Base-by-base conservation (phyloP, 257 asterid species). In the Capsicum baccatum region DNA sequence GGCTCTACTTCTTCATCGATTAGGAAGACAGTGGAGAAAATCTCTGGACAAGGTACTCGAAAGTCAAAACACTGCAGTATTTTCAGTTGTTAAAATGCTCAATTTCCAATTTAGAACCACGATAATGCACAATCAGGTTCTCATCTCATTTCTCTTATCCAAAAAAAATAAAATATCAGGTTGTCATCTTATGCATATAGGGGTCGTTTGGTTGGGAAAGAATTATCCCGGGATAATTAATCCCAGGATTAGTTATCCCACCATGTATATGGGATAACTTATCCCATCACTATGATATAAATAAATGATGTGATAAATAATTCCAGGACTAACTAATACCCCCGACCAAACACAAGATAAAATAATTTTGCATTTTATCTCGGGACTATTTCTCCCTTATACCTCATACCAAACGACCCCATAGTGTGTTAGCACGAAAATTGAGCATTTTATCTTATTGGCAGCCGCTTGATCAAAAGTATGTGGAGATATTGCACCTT, bases 11-110 rank as follows among this genome's bases (percentile, higher is more conserved):
- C 88, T 89, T 86, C 97, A 94, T 86, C 92, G 88, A 85, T 85
- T 95, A 26, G 99, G 99, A 87, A 90, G 99, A 89, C 90, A 96
- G 14, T 97, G 99, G 99, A 95, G 98, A 84, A 97, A 93, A 91
- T 86, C 94, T 85, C 60, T 89, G 64, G 84, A 89, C 85, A 91
- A 92, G 99, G 99, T 97, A 76, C 63, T 76, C 60, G 26, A 52
- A 76, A 76, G 64, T 76, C 63, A 12, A 74, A 74, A 50, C 44
- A 74, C 60, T 76, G 63, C 81, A 21, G 62, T 76, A 76, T 9
- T 76, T 76, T 76, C 81, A 76, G 81, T 76, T 76, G 81, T 52
- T 76, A 76, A 76, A 52, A 52, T 52, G 81, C 81, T 76, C 81
- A 76, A 76, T 76, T 52, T 76, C 64, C 81, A 14, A 88, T 76